These are phyloP conservation scores for Aurantiochytrium sp. DNA, from an alignment of 108 stramenopile species.

Conservation along the genomic window DNA sequence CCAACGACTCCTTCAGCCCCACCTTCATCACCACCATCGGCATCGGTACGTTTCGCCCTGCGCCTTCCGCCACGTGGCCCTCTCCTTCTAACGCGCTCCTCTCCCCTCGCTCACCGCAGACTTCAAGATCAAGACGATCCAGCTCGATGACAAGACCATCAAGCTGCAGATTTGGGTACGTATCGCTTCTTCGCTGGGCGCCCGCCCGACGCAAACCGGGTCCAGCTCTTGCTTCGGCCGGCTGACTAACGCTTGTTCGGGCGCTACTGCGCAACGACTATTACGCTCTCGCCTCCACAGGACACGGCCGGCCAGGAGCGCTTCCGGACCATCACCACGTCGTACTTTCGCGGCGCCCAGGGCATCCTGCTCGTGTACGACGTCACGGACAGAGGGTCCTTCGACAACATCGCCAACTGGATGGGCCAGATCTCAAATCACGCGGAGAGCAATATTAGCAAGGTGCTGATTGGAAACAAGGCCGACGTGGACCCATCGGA, in stretches of 20 bases:
- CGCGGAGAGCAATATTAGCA: constrained; percentile 41
- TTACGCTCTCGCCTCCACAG: no score
- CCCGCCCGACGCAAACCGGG: no score
- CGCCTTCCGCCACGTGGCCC: neutral
- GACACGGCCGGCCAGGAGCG: constrained; percentile 67
- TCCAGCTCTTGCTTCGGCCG: no score
- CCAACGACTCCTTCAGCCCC: constrained; percentile 89
- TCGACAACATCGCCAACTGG: constrained; percentile 96
- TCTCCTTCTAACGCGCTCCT: neutral
- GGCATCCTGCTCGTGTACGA: constrained; percentile 97
- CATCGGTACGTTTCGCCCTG: neutral
- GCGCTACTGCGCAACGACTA: no score
- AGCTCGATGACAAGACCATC: constrained; percentile 59
- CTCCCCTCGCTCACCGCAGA: neutral
- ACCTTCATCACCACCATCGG: constrained; percentile 67
- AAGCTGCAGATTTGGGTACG: constrained; percentile 49
- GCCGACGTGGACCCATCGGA: constrained; percentile 60
- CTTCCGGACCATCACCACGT: constrained; percentile 65
- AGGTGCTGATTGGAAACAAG: constrained; percentile 45
- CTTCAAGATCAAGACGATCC: constrained; percentile 65
- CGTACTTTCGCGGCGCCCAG: constrained; percentile 70
- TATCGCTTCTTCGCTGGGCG: neutral
- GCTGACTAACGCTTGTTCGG: neutral
- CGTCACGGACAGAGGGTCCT: constrained; percentile 93
- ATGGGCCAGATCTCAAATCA: constrained; percentile 87